Evolutionary conservation across 2,329 filamentous ascomycete species (phyloP), one percentile per base, ranked within the genome.

Genomic region (Delphinella strobiligena): DNA sequence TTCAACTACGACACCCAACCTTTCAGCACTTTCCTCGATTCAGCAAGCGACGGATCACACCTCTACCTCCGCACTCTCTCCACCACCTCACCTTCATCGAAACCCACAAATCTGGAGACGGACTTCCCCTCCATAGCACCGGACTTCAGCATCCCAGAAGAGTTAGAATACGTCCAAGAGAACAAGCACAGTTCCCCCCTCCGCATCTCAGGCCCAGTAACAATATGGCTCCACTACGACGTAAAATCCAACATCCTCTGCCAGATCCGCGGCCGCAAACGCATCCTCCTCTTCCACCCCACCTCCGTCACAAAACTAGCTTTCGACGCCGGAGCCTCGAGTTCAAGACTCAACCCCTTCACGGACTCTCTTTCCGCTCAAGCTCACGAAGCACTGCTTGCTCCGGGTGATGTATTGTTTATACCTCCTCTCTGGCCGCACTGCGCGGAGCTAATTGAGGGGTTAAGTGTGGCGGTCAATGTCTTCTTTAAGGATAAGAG

Each of bases 161-260:
- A 76, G 45, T 63, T 93, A 8, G 58, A 58, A 0, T 62, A 71
- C 24, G 75, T 84, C 3, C 54, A 53, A 4, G 63, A 78, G n/a
- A 75, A 76, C 45, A 59, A 74, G 3, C 86, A 93, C 54, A 89
- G 81, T 55, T 88, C 83, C 2, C 79, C 87, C 0, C 61, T 93
- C 17, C 73, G 86, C 15, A 78, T 93, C 44, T 89, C 82, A 3
- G 84, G 84, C 1, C 75, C 75, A 2, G 82, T 89, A 9, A 81
- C 78, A 31, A 83, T 94, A 74, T 94, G 88, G 87, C 67, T 93
- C 22, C 85, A 93, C 59, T 93, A 91, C 63, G 84, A 93, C 61
- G 84, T 91, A 12, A 87, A 93, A 72, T 83, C 85, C 36, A 94
- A 93, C 51, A 68, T 93, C 3, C 80, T 91, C 44, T 86, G 80